Conservation (phyloP, 495 filamentous ascomycete genomes). For the Usnea hakonensis region DNA sequence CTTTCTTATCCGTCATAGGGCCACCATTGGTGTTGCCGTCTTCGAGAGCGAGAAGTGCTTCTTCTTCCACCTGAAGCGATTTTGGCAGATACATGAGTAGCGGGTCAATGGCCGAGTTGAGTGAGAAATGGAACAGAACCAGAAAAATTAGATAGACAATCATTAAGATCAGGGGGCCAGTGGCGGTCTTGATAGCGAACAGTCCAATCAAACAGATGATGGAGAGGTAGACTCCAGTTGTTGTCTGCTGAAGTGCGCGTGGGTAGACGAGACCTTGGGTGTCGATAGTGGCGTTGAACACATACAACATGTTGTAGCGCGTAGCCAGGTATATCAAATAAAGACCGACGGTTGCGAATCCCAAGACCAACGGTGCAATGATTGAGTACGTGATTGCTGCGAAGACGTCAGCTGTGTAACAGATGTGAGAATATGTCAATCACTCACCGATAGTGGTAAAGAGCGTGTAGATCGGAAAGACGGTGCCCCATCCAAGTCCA, state of each 20-base stretch:
- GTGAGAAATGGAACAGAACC: conserved; percentile 70
- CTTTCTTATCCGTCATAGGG: conserved; percentile 26
- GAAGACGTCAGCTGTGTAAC: neutral
- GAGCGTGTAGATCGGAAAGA: conserved; percentile 79
- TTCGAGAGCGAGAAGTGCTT: conserved; percentile 48
- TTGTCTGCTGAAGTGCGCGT: conserved; percentile 83
- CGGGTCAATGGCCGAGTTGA: conserved; percentile 72
- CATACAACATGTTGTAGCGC: conserved; percentile 92
- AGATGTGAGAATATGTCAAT: neutral
- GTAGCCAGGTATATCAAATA: conserved; percentile 87
- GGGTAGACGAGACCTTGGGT: conserved; percentile 86
- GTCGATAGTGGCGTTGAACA: conserved; percentile 76
- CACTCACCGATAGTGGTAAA: conserved; percentile 64
- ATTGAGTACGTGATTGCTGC: conserved; percentile 75
- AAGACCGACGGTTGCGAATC: conserved; percentile 77
- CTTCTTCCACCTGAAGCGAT: conserved; percentile 56
- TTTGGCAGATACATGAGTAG: conserved; percentile 75
- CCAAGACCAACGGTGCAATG: conserved; percentile 85
- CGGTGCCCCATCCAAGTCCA: conserved; percentile 75
- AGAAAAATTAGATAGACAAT: conserved; percentile 73
- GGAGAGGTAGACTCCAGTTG: conserved; percentile 78
- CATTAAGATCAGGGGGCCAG: conserved; percentile 79
- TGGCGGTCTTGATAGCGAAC: conserved; percentile 59
- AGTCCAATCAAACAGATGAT: conserved; percentile 86
- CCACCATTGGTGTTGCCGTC: conserved; percentile 30